A percentile compares a stretch with the other conserved stretches of the same genome.
Evolutionary conservation across 768 basidiomycete species (phyloP).

Genomic region (Rhodotorula paludigena): DNA sequence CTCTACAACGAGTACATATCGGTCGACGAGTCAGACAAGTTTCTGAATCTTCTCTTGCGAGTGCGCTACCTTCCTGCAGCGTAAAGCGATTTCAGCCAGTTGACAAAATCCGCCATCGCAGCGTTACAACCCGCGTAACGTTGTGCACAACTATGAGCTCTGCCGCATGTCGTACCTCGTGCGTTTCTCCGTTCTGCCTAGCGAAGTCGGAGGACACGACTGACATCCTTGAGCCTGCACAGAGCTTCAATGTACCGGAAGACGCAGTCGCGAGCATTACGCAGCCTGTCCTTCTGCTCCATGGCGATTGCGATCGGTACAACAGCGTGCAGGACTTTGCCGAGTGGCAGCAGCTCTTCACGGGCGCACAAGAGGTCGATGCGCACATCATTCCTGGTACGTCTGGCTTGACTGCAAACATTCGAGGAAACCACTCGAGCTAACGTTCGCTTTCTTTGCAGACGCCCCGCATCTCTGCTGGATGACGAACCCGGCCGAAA

Average conservation of each 20-base stretch:
- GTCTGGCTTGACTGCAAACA: background rate
- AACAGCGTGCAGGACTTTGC: too few relatives aligned
- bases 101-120: background rate
- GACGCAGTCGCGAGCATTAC: background rate
- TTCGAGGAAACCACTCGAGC: too few relatives aligned
- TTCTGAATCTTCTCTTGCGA: background rate
- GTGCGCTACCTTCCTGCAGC: background rate
- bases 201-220: too few relatives aligned
- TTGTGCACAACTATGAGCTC: background rate
- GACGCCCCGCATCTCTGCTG: background rate
- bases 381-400: background rate
- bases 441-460: background rate
- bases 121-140: background rate
- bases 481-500: background rate
- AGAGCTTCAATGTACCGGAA: background rate
- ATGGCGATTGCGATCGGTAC: background rate
- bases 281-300: background rate
- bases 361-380: background rate
- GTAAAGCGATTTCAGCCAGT: background rate
- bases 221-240: background rate
- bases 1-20: background rate
- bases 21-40: background rate
- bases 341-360: background rate
- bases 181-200: background rate
- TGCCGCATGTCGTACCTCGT: conserved; percentile 1